Conservation (phyloP, 1,139 yeast genomes). For the Kazachstania sp. region DNA sequence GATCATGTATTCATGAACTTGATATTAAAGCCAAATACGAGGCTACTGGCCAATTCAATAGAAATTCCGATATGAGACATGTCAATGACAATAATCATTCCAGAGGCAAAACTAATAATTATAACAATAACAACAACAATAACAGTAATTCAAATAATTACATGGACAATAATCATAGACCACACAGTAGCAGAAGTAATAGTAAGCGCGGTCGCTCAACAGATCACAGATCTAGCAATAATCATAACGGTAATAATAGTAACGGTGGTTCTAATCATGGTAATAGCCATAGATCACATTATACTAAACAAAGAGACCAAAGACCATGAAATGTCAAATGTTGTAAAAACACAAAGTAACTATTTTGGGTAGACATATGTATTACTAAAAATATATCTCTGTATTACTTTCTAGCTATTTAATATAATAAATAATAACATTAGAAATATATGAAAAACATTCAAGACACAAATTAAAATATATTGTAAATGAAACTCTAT, state of each 20-base stretch:
- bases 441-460: not conserved
- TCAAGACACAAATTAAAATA: no score
- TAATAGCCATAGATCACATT: not conserved
- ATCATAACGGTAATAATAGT: not conserved
- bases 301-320: no score
- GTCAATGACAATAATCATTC: not conserved
- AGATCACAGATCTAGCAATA: not conserved
- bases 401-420: not conserved
- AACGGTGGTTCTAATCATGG: no score
- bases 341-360: no score
- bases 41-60: constrained; percentile 5
- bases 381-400: not conserved
- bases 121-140: not conserved
- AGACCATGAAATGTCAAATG: no score
- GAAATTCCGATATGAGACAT: not conserved
- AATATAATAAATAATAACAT: not conserved
- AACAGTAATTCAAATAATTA: not conserved
- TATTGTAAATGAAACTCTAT: no score
- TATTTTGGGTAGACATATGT: not conserved
- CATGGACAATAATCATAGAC: not conserved
- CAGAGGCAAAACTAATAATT: no score
- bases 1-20: constrained; percentile 49
- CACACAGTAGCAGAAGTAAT: not conserved
- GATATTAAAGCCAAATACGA: constrained; percentile 38
- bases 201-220: not conserved